These are phyloP conservation scores for Dujonia santamariae DNA, from an alignment of 1,139 yeast species.

Conservation along the genomic window DNA sequence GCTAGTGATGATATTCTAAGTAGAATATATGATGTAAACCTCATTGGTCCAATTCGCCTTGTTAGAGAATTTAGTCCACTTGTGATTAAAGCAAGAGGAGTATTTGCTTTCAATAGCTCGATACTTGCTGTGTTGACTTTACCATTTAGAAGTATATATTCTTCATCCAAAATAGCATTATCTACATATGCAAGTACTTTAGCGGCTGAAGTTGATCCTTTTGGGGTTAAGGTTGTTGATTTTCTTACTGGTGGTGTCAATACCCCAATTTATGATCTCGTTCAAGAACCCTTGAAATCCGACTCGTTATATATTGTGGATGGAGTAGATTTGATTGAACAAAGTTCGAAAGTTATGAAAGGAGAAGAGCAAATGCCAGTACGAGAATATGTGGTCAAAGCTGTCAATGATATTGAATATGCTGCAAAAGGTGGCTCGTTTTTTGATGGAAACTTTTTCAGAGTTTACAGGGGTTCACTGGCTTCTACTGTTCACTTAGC, in stretches of 20 bases:
- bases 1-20: slow-evolving; percentile 15
- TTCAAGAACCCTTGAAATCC: slow-evolving; percentile 14
- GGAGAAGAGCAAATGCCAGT: slow-evolving; percentile 14
- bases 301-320: slow-evolving; percentile 17
- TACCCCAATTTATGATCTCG: slow-evolving; percentile 18
- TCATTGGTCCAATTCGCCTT: slow-evolving; percentile 15
- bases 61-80: slow-evolving; percentile 14
- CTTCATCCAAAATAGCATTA: slow-evolving; percentile 53
- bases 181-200: slow-evolving; percentile 56
- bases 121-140: no score
- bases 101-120: slow-evolving; percentile 13
- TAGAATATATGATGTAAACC: slow-evolving; percentile 16
- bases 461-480: background rate
- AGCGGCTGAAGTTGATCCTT: slow-evolving; percentile 49
- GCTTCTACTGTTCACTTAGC: no score
- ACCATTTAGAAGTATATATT: no score
- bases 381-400: slow-evolving; percentile 17
- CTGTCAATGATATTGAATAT: slow-evolving; percentile 18
- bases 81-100: slow-evolving; percentile 10
- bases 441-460: background rate
- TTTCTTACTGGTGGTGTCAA: slow-evolving; percentile 23
- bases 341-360: slow-evolving; percentile 16
- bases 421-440: background rate
- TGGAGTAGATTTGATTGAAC: slow-evolving; percentile 16
- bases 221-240: slow-evolving; percentile 24